Base-by-base conservation (phyloP, 352 stramenopile genomes). In the Aphanomyces cochlioides region DNA sequence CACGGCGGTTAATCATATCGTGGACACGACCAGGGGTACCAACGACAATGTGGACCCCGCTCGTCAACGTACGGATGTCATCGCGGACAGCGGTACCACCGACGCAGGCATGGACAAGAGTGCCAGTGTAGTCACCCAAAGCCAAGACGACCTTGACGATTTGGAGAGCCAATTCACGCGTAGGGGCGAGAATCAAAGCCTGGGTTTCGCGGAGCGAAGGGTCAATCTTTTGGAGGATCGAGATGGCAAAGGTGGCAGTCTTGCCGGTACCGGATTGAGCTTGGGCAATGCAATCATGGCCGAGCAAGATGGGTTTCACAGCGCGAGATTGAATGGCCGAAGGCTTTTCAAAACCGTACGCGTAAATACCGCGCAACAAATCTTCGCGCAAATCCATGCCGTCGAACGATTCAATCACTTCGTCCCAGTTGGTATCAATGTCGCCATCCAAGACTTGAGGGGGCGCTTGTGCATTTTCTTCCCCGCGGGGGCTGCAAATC, bases 311-410 rank as follows among this genome's bases (percentile, higher is more conserved):
- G 50, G 97, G 98, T 84, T 98, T 98, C 64, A 99, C 96, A n/a
- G 90, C 90, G 67, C 96, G 88, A 83, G 99, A 96, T 84, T 99
- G 98, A 83, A 99, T 99, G 57, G 97, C 97, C 73, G 97, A 99
- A 43, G 98, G 98, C 84, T 99, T 99, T 82, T 99, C 98, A 77
- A 99, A 99, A 96, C 98, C 98, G 83, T 99, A 99, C 15, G 96
- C 96, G 83, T 99, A 99, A 78, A 99, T 99, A 67, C 98, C 98
- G 73, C 97, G 89, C 38, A 99, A 92, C 53, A 99, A 84, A 78
- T 99, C 96, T 78, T 99, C 96, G 56, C 95, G 93, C 61, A 99
- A 81, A 41, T 98, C 92, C 96, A 99, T 99, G 73, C 83, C 95
- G 79, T 99, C 97, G 79, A 99, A 99, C 21, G 90, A 97, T 75